Conservation (phyloP, 1,284 basidiomycete species). For the Agaricales sp. region DNA sequence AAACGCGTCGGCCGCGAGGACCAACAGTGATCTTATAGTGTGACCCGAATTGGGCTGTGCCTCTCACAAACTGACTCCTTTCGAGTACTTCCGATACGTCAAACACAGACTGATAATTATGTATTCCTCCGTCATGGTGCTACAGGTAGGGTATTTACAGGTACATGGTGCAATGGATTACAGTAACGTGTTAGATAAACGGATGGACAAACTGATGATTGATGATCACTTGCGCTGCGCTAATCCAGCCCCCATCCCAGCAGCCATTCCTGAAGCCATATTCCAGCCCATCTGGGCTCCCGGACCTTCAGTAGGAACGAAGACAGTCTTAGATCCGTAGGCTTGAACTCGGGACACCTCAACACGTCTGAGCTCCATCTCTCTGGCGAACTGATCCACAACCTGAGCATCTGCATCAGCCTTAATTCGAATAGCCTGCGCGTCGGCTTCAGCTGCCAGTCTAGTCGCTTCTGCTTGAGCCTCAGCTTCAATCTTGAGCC, state of each 20-base stretch:
- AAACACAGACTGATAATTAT: not conserved
- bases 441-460: conserved; percentile 62
- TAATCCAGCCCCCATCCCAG: conserved; percentile 35
- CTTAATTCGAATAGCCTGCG: conserved; percentile 54
- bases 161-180: not conserved
- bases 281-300: conserved; percentile 47
- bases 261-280: conserved; percentile 57
- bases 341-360: conserved; percentile 55
- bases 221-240: not conserved
- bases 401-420: conserved; percentile 53
- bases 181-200: not conserved
- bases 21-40: not conserved
- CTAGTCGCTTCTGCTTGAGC: conserved; percentile 66
- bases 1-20: conserved; percentile 5
- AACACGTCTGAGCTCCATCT: conserved; percentile 60
- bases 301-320: conserved; percentile 52
- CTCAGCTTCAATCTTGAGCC: conserved; percentile 58
- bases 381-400: conserved; percentile 55
- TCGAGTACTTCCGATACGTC: too few relatives aligned
- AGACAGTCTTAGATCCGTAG: conserved; percentile 60
- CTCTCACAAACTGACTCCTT: not conserved
- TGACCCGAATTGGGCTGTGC: not conserved
- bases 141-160: not conserved
- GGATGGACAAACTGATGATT: not conserved
- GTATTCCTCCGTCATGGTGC: not conserved